phyloP scores from a whole-genome alignment of 257 asterid species.

The Ballota nigra region DNA sequence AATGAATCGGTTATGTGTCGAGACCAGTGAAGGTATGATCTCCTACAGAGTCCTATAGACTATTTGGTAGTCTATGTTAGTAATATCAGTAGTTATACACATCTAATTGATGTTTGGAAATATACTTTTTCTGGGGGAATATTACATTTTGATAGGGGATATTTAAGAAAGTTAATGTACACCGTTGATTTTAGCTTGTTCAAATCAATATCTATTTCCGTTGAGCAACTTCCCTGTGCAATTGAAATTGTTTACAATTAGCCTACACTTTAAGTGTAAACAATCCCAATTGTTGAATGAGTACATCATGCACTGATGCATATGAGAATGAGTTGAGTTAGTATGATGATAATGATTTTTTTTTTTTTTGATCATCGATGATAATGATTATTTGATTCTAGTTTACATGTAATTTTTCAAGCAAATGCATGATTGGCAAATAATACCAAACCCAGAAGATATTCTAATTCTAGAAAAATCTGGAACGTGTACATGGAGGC shows the following conservation, averaged over 20 bases:
- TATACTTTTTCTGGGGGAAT: not conserved
- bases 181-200: not conserved
- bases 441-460: no score
- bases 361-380: no score
- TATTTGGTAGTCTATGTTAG: not conserved
- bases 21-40: constrained; percentile 62
- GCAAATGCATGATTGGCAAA: not conserved
- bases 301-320: no score
- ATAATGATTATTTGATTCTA: not conserved
- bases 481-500: no score
- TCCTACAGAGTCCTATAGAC: constrained; percentile 47
- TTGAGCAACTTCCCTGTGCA: no score
- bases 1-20: constrained; percentile 55
- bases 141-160: not conserved
- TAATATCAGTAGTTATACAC: not conserved
- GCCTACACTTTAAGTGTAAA: no score
- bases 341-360: not conserved
- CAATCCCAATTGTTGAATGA: no score
- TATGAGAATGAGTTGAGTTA: no score
- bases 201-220: not conserved
- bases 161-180: not conserved
- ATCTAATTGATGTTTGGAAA: not conserved
- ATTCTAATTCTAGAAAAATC: no score
- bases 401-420: not conserved
- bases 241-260: no score